Base-by-base conservation (phyloP, 352 stramenopile genomes). In the Nothophytophthora sp. region DNA sequence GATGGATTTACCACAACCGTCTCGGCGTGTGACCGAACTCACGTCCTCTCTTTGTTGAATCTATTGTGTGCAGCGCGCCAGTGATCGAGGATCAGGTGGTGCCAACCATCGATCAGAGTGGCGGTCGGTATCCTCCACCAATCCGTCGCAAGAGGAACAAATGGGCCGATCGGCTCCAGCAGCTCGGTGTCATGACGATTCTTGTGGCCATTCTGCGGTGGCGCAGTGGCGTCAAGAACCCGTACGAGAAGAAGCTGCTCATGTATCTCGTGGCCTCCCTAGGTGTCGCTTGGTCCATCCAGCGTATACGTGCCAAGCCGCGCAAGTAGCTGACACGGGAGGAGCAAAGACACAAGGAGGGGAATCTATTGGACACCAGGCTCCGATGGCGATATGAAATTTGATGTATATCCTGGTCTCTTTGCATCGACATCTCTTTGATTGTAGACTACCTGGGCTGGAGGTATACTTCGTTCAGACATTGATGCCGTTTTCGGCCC, bases 401-500 rank as follows among this genome's bases (percentile, higher is more conserved):
- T n/a, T n/a, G n/a, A n/a, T n/a, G n/a, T n/a, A n/a, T n/a, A n/a
- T n/a, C n/a, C n/a, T n/a, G n/a, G n/a, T n/a, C n/a, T n/a, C n/a
- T n/a, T n/a, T n/a, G n/a, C n/a, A n/a, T n/a, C n/a, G n/a, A n/a
- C n/a, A n/a, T n/a, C n/a, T n/a, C n/a, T n/a, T n/a, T n/a, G n/a
- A n/a, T n/a, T n/a, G n/a, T n/a, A n/a, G n/a, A n/a, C n/a, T n/a
- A n/a, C n/a, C n/a, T n/a, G n/a, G n/a, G n/a, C n/a, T n/a, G n/a
- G n/a, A n/a, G n/a, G n/a, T n/a, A n/a, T n/a, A n/a, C n/a, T n/a
- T n/a, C n/a, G n/a, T 60, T 63, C 62, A 92, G 49, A 96, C 76
- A 29, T 71, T 80, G 50, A 98, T 89, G 49, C 76, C 79, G 45
- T 97, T 97, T 39, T 97, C 85, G 41, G 87, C 74, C 25, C 82